These are phyloP conservation scores for Penicillium hordei DNA, from an alignment of 2,329 filamentous ascomycete genomes.

Conservation along the genomic window DNA sequence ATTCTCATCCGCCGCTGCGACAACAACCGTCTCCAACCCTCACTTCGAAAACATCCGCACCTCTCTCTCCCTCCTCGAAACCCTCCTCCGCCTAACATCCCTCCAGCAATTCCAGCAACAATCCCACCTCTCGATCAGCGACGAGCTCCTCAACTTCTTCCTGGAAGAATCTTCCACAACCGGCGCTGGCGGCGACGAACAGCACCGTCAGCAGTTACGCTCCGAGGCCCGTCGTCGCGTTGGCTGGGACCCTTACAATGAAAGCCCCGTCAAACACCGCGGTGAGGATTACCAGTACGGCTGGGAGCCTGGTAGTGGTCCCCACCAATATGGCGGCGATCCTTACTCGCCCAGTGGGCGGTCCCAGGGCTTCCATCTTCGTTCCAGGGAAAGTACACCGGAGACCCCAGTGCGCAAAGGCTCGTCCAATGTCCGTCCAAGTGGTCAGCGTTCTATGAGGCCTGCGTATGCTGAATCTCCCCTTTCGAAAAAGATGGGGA, in stretches of 20 bases:
- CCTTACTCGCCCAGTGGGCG: constrained; percentile 30
- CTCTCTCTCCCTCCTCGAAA: constrained; percentile 79
- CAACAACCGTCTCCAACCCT: constrained; percentile 48
- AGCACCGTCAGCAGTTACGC: constrained; percentile 60
- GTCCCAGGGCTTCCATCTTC: constrained; percentile 29
- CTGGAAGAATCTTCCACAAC: constrained; percentile 68
- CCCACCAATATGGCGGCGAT: constrained; percentile 27
- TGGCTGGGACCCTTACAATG: constrained; percentile 71
- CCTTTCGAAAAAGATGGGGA: constrained; percentile 34
- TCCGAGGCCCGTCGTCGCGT: constrained; percentile 61
- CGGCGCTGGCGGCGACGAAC: constrained; percentile 62
- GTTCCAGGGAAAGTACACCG: constrained; percentile 36
- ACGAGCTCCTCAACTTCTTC: constrained; percentile 88
- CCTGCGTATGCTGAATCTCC: constrained; percentile 33
- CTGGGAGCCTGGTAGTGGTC: constrained; percentile 31
- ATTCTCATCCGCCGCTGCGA: constrained; percentile 16
- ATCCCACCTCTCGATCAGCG: constrained; percentile 83
- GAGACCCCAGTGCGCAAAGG: constrained; percentile 27
- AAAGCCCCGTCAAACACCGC: constrained; percentile 65
- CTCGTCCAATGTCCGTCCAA: constrained; percentile 25
- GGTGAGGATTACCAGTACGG: constrained; percentile 65
- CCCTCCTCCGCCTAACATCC: constrained; percentile 79
- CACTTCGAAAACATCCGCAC: constrained; percentile 58
- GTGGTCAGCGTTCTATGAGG: constrained; percentile 25
- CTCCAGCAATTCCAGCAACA: constrained; percentile 90